These are phyloP conservation scores for Powellomyces hirtus DNA, from an alignment of 192 early-diverging fungal genomes.

Conservation along the genomic window DNA sequence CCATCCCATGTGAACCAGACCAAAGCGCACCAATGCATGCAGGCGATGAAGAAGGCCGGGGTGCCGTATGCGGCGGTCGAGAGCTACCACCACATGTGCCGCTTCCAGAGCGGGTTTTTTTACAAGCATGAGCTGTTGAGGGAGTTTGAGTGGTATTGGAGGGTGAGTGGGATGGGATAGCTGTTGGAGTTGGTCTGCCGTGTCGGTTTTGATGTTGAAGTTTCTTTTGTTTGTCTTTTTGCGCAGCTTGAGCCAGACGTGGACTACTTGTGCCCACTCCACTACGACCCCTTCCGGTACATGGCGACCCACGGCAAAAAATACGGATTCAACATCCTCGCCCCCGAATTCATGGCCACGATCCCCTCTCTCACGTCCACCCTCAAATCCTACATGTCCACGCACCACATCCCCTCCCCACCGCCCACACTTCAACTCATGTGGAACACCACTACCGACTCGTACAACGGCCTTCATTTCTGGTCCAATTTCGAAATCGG, in stretches of 20 bases:
- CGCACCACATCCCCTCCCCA: neutral
- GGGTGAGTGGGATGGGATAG: constrained; percentile 1
- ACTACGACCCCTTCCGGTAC: constrained; percentile 48
- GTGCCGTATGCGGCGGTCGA: constrained; percentile 3
- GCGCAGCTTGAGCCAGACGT: constrained; percentile 16
- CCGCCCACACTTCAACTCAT: neutral
- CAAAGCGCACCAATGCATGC: neutral
- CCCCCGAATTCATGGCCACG: constrained; percentile 61
- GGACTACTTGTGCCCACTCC: constrained; percentile 11
- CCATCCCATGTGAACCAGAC: neutral
- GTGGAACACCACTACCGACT: neutral
- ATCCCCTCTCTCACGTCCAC: constrained; percentile 65
- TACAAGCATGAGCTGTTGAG: constrained; percentile 1
- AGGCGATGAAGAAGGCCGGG: neutral
- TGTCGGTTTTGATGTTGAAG: neutral
- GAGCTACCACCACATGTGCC: constrained; percentile 21
- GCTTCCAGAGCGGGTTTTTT: constrained; percentile 9
- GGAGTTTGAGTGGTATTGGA: constrained; percentile 8
- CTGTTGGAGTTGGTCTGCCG: neutral
- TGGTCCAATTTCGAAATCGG: constrained; percentile 80
- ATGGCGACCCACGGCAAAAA: constrained; percentile 66
- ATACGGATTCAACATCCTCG: constrained; percentile 75
- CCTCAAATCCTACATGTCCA: neutral
- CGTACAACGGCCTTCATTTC: constrained; percentile 11
- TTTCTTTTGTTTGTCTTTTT: neutral